Base-by-base conservation (phyloP, 768 basidiomycete species). In the Tremella yokohamensis region DNA sequence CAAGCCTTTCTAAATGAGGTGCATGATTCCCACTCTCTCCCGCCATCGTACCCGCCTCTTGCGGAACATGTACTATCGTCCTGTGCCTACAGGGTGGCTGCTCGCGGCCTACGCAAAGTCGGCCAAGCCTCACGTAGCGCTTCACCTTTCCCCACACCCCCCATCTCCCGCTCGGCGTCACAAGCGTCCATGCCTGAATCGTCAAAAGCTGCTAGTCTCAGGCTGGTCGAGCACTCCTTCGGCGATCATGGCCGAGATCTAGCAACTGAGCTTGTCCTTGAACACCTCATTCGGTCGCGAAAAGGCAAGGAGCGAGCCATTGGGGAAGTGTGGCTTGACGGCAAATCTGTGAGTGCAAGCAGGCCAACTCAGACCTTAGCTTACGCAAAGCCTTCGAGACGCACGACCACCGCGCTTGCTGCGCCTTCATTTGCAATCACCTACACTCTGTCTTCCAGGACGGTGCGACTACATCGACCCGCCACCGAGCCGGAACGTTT, bases 261-360 rank as follows among this genome's bases (percentile, higher is more conserved):
- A 19, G 56, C 38, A 22, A 67, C 68, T 39, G 55, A 55, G 40
- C 63, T 69, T 40, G 66, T 68, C 6, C 72, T 72, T 55, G 66
- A 74, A 42, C 20, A 45, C 4, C 49, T 72, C 3, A 45, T 72
- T 13, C 51, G 44, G 22, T 61, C 59, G 24, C 40, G 66, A 25
- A 70, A 68, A 40, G 66, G 63, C 3, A 68, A 70, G 52, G 65
- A 62, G 26, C 60, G 40, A 34, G 66, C 57, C 9, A 50, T 75
- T n/a, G 75, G 72, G 11, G 64, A 70, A 24, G 58, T 76, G 1
- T 76, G 75, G 75, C 52, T 76, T 9, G 75, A 76, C 59, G 75
- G 75, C 6, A 61, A 75, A 37, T 68, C 73, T 2, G 75, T 76
- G 52, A 66, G 75, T 63, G 8, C 18, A 12, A 11, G 12, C 54